Evolutionary conservation across 768 basidiomycete genomes (phyloP), one percentile per base, ranked within the genome.

Genomic region (Galerina sulciceps): DNA sequence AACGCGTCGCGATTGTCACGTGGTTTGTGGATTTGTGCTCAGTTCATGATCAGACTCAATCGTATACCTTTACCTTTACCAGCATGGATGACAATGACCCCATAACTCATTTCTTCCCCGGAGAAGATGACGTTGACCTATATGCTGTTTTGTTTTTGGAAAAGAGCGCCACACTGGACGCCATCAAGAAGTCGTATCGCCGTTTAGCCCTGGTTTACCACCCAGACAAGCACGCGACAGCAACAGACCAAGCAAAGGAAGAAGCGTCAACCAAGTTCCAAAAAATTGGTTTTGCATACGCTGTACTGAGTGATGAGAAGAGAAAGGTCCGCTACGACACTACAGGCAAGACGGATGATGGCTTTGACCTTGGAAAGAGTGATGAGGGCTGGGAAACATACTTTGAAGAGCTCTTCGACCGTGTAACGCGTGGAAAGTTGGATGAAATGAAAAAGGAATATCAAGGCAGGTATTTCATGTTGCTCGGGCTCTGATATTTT

Each of bases 371-470:
- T 40, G 86, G 78, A 20, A 83, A 84, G 6, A 92, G 86, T 10
- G 92, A 90, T 58, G 91, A 88, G 60, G 93, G 94, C 1, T 99
- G 97, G 97, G 93, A 94, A 67, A 85, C 91, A 6, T 99, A 99
- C 75, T 99, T 99, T 66, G 90, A 90, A 70, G 88, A 88, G 56
- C 75, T 97, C 63, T 97, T 94, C 63, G 91, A 96, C 59, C 82
- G 87, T 53, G 91, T 96, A 22, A 96, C 94, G 55, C 84, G 88
- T 60, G 88, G 85, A 59, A 90, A 87, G 71, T 79, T 99, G 53
- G 94, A 98, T 63, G 93, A 97, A 71, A 86, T 96, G 85, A 96
- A 93, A 84, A 87, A 87, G 65, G 88, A 87, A 67, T 99, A 99
- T 73, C 95, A 99, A 81, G 94, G 97, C 90, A 58, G 34, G 69